Conservation (phyloP, 139 green algal genomes). For the Deuterostichococcus epilithicus region DNA sequence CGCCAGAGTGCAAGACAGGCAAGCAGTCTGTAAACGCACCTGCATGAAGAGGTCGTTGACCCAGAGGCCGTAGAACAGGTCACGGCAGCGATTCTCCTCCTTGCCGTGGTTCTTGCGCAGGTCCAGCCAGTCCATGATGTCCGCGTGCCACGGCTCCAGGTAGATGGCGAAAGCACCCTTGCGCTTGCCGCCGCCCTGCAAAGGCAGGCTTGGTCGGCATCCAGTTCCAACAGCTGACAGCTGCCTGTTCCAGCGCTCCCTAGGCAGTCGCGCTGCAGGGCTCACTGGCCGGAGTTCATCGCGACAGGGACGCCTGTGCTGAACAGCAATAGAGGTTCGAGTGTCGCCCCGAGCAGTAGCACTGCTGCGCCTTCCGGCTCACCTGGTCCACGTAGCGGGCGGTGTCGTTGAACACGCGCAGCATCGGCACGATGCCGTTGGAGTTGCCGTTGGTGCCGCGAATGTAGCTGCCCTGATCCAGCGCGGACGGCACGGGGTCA, state of each 20-base stretch:
- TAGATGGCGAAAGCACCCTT: conserved; percentile 98
- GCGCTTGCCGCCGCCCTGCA: conserved; percentile 94
- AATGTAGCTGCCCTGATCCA: conserved; percentile 92
- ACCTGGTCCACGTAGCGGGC: conserved; percentile 82
- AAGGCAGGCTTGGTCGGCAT: no score
- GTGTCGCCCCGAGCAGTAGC: no score
- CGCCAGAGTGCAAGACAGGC: no score
- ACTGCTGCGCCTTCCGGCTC: neutral
- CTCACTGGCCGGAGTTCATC: no score
- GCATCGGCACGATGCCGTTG: conserved; percentile 99
- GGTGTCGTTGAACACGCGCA: conserved; percentile 99
- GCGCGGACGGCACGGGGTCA: no score
- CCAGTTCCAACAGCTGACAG: no score
- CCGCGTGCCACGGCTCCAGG: conserved; percentile 97
- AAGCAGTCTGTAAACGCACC: neutral
- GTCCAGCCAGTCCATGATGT: conserved; percentile 98
- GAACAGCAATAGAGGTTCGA: no score
- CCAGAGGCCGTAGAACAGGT: conserved; percentile 99
- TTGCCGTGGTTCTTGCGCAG: conserved; percentile 99
- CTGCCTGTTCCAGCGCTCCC: no score
- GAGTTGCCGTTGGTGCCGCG: conserved; percentile 96
- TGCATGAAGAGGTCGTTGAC: conserved; percentile 96
- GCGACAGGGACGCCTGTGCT: no score
- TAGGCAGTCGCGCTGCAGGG: no score
- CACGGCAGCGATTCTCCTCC: conserved; percentile 77